phyloP scores from a whole-genome alignment of 495 filamentous ascomycete genomes.

The Letharia columbiana region DNA sequence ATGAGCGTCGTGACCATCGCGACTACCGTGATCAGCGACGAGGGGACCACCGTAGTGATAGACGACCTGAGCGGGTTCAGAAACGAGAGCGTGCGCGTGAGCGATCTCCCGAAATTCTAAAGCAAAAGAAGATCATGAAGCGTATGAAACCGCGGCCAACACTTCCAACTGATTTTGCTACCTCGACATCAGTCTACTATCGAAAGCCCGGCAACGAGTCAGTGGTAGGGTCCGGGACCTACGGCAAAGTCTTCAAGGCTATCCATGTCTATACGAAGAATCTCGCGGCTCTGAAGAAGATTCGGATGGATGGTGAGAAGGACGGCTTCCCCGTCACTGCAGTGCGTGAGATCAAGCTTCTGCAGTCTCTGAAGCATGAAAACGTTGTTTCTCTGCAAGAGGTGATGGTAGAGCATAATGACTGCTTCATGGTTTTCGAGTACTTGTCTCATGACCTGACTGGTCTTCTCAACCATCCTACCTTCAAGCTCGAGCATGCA shows the following conservation, averaged over 20 bases:
- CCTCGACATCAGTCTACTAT: slow-evolving; percentile 80
- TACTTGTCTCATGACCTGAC: slow-evolving; percentile 94
- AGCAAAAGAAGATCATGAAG: slow-evolving; percentile 61
- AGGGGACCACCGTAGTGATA: slow-evolving; percentile 34
- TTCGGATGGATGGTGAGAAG: slow-evolving; percentile 92
- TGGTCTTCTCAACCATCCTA: slow-evolving; percentile 84
- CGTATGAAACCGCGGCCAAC: slow-evolving; percentile 62
- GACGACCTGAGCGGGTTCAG: slow-evolving; percentile 22
- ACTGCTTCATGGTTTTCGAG: slow-evolving; percentile 99
- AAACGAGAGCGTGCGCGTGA: slow-evolving; percentile 23
- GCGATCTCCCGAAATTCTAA: slow-evolving; percentile 39
- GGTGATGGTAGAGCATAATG: slow-evolving; percentile 97
- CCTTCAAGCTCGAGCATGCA: slow-evolving; percentile 71
- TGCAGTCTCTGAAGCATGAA: slow-evolving; percentile 83
- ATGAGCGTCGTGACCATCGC: slow-evolving; percentile 26
- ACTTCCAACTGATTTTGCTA: slow-evolving; percentile 59
- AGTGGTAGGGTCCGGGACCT: slow-evolving; percentile 86
- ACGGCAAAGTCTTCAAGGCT: slow-evolving; percentile 98
- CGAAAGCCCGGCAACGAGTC: slow-evolving; percentile 91
- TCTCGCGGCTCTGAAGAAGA: slow-evolving; percentile 86
- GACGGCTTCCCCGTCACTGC: slow-evolving; percentile 98
- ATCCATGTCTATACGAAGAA: slow-evolving; percentile 78
- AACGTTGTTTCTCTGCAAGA: slow-evolving; percentile 86
- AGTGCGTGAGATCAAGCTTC: slow-evolving; percentile 90
- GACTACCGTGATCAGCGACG: slow-evolving; percentile 34